Evolutionary conservation across 768 basidiomycete genomes (phyloP).

Genomic region (Pleurotus sapidus): DNA sequence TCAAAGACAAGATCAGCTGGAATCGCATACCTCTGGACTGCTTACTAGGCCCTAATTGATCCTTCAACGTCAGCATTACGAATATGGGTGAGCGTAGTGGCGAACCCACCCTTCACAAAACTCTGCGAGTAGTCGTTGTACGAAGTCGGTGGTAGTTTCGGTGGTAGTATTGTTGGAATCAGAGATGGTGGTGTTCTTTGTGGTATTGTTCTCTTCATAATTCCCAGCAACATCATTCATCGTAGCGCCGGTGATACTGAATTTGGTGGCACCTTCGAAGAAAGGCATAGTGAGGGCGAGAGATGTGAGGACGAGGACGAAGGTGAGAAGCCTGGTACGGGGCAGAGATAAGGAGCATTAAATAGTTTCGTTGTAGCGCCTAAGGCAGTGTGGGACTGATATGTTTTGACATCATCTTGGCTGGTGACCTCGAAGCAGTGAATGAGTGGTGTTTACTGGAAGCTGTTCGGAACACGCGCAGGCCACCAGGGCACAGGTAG

Average conservation of each 20-base stretch:
- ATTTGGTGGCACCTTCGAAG: neutral
- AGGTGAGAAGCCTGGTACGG: neutral
- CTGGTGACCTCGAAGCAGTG: no score
- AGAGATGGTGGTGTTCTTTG: neutral
- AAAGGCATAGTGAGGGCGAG: conserved; percentile 20
- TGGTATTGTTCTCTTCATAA: neutral
- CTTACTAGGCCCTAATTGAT: no score
- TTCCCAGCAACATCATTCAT: conserved; percentile 3
- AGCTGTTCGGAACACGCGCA: no score
- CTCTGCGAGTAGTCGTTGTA: neutral
- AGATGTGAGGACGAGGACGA: conserved; percentile 5
- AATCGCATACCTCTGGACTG: no score
- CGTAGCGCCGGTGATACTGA: neutral
- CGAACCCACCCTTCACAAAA: no score
- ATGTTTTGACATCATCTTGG: no score
- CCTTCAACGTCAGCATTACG: neutral
- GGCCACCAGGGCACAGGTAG: no score
- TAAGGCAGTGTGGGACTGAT: no score
- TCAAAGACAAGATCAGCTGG: no score
- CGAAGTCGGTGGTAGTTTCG: neutral
- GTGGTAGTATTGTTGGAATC: conserved; percentile 4
- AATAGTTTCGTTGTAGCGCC: no score
- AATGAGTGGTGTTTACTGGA: no score
- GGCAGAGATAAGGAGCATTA: no score
- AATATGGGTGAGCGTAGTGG: neutral